phyloP scores from a whole-genome alignment of 805 yeast genomes.

The Yarrowia yakushimensis region DNA sequence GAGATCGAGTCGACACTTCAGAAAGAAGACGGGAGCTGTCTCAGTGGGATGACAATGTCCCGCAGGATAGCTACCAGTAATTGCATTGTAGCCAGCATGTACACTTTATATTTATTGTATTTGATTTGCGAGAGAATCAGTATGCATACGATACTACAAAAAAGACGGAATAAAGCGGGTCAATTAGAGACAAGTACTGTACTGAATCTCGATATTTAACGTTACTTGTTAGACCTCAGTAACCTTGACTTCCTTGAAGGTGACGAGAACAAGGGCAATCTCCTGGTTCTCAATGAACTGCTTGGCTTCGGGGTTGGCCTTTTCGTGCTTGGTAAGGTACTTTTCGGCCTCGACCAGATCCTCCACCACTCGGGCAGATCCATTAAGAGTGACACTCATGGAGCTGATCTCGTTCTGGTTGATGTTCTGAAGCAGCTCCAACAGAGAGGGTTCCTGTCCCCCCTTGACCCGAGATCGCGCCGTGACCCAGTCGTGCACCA shows the following conservation, averaged over 20 bases:
- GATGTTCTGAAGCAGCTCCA: conserved; percentile 64
- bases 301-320: conserved; percentile 57
- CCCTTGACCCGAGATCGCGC: conserved; percentile 44
- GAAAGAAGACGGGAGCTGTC: background rate
- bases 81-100: background rate
- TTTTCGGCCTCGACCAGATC: conserved; percentile 51
- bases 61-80: background rate
- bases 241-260: conserved; percentile 64
- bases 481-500: conserved; percentile 89
- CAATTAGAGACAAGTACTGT: too few species aligned
- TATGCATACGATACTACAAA: too few species aligned
- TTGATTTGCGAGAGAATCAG: too few species aligned
- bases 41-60: conserved; percentile 7
- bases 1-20: background rate
- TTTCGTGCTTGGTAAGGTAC: conserved; percentile 59
- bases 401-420: conserved; percentile 78
- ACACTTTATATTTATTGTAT: conserved; percentile 10
- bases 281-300: conserved; percentile 60
- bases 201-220: background rate
- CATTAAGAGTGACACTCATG: conserved; percentile 77
- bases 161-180: too few species aligned
- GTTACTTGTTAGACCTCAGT: conserved; percentile 51
- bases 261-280: conserved; percentile 61
- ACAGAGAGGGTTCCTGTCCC: conserved; percentile 44
- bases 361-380: conserved; percentile 58